Conservation (phyloP, 169 alveolate genomes). For the Plasmodium coatneyi region DNA sequence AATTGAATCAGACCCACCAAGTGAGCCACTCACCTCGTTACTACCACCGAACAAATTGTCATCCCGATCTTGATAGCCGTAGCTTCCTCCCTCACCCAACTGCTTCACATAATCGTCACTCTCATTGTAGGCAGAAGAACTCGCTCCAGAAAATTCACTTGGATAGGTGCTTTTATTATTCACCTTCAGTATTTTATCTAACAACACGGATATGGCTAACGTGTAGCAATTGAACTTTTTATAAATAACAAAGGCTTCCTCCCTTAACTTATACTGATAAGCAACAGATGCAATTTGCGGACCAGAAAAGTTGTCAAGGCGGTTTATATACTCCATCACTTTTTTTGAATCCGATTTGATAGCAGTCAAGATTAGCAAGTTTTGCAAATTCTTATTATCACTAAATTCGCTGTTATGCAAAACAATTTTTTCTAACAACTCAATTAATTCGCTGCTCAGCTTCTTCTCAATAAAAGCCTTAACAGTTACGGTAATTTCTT, state of each 20-base stretch:
- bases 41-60: not conserved
- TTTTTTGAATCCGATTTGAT: slow-evolving; percentile 82
- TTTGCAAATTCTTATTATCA: slow-evolving; percentile 94
- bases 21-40: not conserved
- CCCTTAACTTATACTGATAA: slow-evolving; percentile 80
- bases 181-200: slow-evolving; percentile 79
- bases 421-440: slow-evolving; percentile 83
- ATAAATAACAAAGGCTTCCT: slow-evolving; percentile 96
- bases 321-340: slow-evolving; percentile 92
- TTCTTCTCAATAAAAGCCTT: slow-evolving; percentile 98
- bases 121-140: slow-evolving; percentile 6
- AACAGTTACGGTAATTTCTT: slow-evolving; percentile 96
- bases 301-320: slow-evolving; percentile 97
- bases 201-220: slow-evolving; percentile 95
- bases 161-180: not conserved
- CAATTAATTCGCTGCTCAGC: slow-evolving; percentile 97
- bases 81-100: not conserved
- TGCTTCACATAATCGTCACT: slow-evolving; percentile 2
- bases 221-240: slow-evolving; percentile 92
- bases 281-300: slow-evolving; percentile 96
- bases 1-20: not conserved
- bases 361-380: slow-evolving; percentile 83
- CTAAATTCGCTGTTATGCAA: slow-evolving; percentile 93
- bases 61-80: not conserved
- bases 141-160: not conserved